Evolutionary conservation across 179 eudicot species (phyloP).

Genomic region (Beta macrorhiza): DNA sequence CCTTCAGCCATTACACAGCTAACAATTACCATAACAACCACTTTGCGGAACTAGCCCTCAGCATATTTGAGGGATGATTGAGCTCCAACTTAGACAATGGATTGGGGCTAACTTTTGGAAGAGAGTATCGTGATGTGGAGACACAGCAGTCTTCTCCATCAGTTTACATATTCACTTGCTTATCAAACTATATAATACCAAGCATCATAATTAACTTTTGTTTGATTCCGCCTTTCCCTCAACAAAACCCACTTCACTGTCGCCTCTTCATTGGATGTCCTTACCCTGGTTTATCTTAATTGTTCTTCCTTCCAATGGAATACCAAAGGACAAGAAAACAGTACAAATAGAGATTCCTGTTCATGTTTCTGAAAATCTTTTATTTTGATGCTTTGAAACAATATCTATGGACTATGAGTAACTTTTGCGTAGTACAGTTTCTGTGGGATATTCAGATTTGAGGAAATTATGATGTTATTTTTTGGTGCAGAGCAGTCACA

Average conservation of each 20-base stretch:
- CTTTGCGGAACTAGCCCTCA: no score
- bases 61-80: background rate
- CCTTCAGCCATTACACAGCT: no score
- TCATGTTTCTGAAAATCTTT: no score
- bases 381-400: no score
- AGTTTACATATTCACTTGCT: background rate
- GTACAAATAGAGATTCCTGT: background rate
- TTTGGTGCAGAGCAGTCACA: background rate
- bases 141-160: background rate
- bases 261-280: background rate
- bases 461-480: background rate
- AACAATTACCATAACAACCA: no score
- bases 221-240: background rate
- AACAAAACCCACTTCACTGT: background rate
- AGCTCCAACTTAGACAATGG: background rate
- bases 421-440: background rate
- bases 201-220: background rate
- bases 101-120: background rate
- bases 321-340: background rate
- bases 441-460: background rate
- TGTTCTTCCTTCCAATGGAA: background rate
- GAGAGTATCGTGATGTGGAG: background rate
- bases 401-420: no score
- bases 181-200: no score
- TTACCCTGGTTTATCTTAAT: background rate